Conservation (phyloP, 176 grass and related monocot genomes). For the Hordeum vulgare region MorexV3_pseudomolecules_assembly NC_058524.1:600642112-600642611, state of each 20-base stretch:
- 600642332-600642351: background rate
- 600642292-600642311: background rate
- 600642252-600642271: background rate
- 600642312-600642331: background rate
- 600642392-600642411: conserved; percentile 13
- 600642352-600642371: background rate
- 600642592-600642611: conserved; percentile 87
- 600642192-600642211: background rate
- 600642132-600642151: background rate
- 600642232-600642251: background rate
- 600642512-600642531: conserved; percentile 2
- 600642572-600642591: conserved; percentile 81
- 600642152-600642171: background rate
- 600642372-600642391: conserved; percentile 33
- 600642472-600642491: conserved; percentile 11
- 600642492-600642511: conserved; percentile 42
- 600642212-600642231: background rate
- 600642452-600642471: conserved; percentile 33
- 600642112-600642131: background rate
- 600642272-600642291: background rate
- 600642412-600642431: conserved; percentile 38
- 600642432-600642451: conserved; percentile 30
- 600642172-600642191: background rate
- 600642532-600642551: conserved; percentile 67
- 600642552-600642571: conserved; percentile 91